A percentile compares a stretch with the other conserved stretches of the same genome.
These are phyloP conservation scores for Coleophoma crateriformis DNA, from an alignment of 2,329 filamentous ascomycete genomes.

Conservation along the genomic window DNA sequence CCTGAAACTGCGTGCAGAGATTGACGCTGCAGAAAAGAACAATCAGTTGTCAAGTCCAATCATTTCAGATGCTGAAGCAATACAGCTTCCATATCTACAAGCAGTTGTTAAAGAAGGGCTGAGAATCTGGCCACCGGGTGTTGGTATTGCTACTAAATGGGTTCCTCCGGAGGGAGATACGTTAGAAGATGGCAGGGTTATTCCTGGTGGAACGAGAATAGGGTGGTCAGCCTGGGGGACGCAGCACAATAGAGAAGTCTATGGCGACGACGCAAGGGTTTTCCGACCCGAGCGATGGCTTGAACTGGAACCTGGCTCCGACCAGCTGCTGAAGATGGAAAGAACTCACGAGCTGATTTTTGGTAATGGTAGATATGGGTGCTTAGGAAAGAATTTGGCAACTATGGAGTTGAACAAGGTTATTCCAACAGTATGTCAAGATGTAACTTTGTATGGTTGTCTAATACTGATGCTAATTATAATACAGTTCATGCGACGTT, in stretches of 20 bases:
- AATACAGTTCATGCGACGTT: slow-evolving; percentile 11
- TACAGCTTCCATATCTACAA: slow-evolving; percentile 6
- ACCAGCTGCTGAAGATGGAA: slow-evolving; percentile 31
- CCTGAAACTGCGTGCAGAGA: slow-evolving; percentile 38
- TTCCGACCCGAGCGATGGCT: slow-evolving; percentile 45
- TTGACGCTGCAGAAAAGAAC: slow-evolving; percentile 31
- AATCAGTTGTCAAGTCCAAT: slow-evolving; percentile 26
- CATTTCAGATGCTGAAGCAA: slow-evolving; percentile 2
- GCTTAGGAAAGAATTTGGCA: slow-evolving; percentile 39
- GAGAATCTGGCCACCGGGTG: slow-evolving; percentile 28
- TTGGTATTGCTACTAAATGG: slow-evolving; percentile 34
- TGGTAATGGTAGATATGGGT: slow-evolving; percentile 34
- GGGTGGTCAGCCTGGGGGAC: slow-evolving; percentile 36
- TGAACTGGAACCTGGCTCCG: slow-evolving; percentile 22
- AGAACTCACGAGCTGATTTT: slow-evolving; percentile 36
- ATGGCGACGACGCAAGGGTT: slow-evolving; percentile 33
- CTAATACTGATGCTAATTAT: not conserved
- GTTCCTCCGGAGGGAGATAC: slow-evolving; percentile 39
- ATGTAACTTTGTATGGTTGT: not conserved
- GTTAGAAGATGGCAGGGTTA: slow-evolving; percentile 30
- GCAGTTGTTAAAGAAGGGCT: slow-evolving; percentile 44
- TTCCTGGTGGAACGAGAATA: slow-evolving; percentile 33
- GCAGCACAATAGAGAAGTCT: slow-evolving; percentile 30
- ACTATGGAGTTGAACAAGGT: slow-evolving; percentile 41
- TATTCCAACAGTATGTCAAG: slow-evolving; percentile 34